Base-by-base conservation (phyloP, 768 basidiomycete genomes). In the Brasilioporus rufonigricans region DNA sequence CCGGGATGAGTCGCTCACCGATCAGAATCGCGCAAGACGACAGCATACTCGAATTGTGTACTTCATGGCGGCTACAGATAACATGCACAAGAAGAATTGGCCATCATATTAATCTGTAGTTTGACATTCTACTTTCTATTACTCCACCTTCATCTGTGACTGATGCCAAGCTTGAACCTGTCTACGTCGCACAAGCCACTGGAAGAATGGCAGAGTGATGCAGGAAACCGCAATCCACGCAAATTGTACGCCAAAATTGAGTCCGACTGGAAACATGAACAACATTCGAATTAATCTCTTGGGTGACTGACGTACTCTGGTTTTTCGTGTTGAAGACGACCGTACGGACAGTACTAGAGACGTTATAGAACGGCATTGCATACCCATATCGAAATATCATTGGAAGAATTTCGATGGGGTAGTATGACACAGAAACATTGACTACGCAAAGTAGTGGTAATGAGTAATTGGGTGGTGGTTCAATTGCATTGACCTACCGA, bases 331-430 rank as follows among this genome's bases (percentile, higher is more conserved):
- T 72, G 59, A 91, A 89, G n/a, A 86, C 66, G 52, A 91, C 74
- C 24, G 81, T 74, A 19, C 89, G 76, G 4, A 82, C 77, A 1
- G 85, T 80, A 36, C 74, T 70, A 14, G 84, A 81, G 27, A 89
- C 74, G 60, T 89, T 87, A 66, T 86, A 89, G 63, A 91, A 89
- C 1, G 89, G 89, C 58, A 75, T 76, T 0, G 80, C 86, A 58
- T 83, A 87, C 1, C 86, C 89, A 55, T 89, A 89, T 45, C 75
- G 77, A 69, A 77, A 88, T 53, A 89, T 56, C 36, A 60, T 60
- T 0, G 87, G 86, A 1, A 87, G 71, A 1, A 82, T 67, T 48
- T 82, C 78, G 39, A 87, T 76, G 0, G 89, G 87, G 63, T 78
- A 79, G 38, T 76, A 68, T 19, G 73, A 74, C 21, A 85, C 81